Base-by-base conservation (phyloP, 2,329 filamentous ascomycete species). In the Aspergillus sergii region DNA sequence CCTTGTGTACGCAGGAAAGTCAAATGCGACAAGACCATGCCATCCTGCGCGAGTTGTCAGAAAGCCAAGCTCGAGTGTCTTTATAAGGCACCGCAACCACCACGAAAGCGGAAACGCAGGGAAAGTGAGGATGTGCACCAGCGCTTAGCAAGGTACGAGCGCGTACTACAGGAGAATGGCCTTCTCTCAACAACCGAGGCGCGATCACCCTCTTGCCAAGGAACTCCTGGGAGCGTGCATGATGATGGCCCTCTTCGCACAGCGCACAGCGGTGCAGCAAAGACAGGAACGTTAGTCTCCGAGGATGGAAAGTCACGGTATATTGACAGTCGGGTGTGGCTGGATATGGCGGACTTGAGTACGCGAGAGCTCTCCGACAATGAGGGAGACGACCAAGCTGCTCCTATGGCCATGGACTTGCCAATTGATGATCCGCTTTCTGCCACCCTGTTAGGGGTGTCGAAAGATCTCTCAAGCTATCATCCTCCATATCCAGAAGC, bases 31-130 rank as follows among this genome's bases (percentile, higher is more conserved):
- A 76, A 71, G 59, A 58, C 62, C 43, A 61, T 69, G 16, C 74
- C 78, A 14, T 45, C 39, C n/a, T 80, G 78, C 65, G 72, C 72
- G 3, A 73, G 73, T 28, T 80, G 78, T 63, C 65, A 63, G 11
- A 77, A 75, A 61, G 64, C 65, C 19, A 73, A 75, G 53, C 66
- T 79, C 3, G 68, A 77, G 16, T 83, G 81, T 64, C 32, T 73
- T 8, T 84, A 83, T 50, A 75, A 78, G 61, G 73, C 75, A 21
- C 80, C 79, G 1, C 68, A 69, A 4, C 76, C 79, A n/a, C 76
- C 79, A 21, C 75, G 79, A 12, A 75, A 74, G 59, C 72, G 78
- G 26, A 82, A 81, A 65, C 72, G 76, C 45, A 77, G 77, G 57
- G 69, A 69, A 23, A 72, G 66, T 48, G 73, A 74, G 32, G 73